Percentiles rank a stretch among this genome's conserved stretches.
Conservation (phyloP, 1,284 basidiomycete genomes). For the Naganishia albida region DNA sequence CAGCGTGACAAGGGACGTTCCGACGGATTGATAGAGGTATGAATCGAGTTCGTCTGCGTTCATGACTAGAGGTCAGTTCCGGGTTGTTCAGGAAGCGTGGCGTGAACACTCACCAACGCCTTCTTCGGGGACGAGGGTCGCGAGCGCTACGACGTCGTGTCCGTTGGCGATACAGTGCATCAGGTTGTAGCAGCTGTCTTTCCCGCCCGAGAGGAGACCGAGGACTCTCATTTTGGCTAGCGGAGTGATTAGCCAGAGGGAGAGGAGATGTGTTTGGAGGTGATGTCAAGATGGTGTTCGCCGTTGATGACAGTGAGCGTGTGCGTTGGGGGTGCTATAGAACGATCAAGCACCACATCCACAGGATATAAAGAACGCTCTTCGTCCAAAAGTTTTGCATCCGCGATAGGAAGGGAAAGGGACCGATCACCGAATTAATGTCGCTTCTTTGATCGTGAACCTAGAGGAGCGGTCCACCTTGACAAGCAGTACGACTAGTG, state of each 20-base stretch:
- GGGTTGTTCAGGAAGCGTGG: constrained; percentile 30
- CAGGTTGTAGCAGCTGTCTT: constrained; percentile 97
- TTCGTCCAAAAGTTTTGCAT: constrained; percentile 9
- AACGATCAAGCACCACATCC: background rate
- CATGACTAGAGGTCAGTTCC: constrained; percentile 36
- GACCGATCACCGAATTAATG: background rate
- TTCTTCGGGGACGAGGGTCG: constrained; percentile 76
- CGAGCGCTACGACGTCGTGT: constrained; percentile 85
- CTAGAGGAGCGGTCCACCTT: background rate
- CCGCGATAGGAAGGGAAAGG: no score
- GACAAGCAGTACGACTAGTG: no score
- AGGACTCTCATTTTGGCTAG: constrained; percentile 79
- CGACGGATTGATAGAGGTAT: constrained; percentile 98
- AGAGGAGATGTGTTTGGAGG: background rate
- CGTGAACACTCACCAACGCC: constrained; percentile 72
- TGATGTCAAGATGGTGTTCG: background rate
- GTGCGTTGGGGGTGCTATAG: background rate
- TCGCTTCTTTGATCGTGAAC: background rate
- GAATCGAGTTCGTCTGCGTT: constrained; percentile 92
- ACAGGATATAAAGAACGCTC: constrained; percentile 8
- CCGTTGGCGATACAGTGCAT: constrained; percentile 83
- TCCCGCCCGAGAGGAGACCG: constrained; percentile 92
- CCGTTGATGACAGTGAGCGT: background rate
- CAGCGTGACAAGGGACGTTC: constrained; percentile 86
- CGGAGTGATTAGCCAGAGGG: no score